phyloP scores from a whole-genome alignment of 2,329 filamentous ascomycete species.

The Albophoma yamanashiensis region DNA sequence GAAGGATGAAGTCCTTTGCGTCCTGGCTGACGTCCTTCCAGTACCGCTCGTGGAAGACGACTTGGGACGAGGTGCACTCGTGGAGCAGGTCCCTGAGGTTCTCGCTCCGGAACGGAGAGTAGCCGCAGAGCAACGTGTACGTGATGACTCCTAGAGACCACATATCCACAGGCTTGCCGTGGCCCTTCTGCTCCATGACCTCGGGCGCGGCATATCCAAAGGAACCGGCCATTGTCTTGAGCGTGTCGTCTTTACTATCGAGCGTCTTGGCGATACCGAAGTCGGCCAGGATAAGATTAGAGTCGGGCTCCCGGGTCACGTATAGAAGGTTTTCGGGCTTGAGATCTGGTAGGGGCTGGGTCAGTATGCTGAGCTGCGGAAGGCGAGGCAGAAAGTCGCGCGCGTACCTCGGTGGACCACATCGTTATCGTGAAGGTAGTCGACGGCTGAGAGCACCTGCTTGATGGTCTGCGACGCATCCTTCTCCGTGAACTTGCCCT shows the following conservation, averaged over 20 bases:
- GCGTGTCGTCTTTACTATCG: constrained; percentile 77
- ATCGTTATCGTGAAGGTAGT: constrained; percentile 89
- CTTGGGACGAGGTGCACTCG: constrained; percentile 73
- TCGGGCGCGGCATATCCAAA: constrained; percentile 97
- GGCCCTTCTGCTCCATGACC: constrained; percentile 95
- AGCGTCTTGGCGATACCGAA: constrained; percentile 99
- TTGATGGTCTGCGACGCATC: constrained; percentile 93
- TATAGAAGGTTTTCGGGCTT: constrained; percentile 98
- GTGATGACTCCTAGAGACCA: constrained; percentile 99
- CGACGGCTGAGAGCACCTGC: constrained; percentile 84
- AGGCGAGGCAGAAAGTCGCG: neutral
- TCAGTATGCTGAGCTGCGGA: neutral
- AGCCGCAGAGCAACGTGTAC: constrained; percentile 94
- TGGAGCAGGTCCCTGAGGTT: constrained; percentile 88
- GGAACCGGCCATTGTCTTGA: constrained; percentile 97
- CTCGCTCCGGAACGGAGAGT: constrained; percentile 95
- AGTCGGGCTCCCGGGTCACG: constrained; percentile 64
- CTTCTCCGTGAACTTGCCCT: constrained; percentile 97
- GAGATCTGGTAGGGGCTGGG: constrained; percentile 51
- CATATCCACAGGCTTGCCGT: constrained; percentile 98
- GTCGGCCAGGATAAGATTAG: constrained; percentile 85
- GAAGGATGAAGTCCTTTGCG: constrained; percentile 87
- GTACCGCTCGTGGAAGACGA: constrained; percentile 95
- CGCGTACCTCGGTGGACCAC: constrained; percentile 82
- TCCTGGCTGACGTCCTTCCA: constrained; percentile 96